These are phyloP conservation scores for Puccinellia tenuiflora DNA, from an alignment of 176 grass and related monocot species.

Conservation along the genomic window DNA sequence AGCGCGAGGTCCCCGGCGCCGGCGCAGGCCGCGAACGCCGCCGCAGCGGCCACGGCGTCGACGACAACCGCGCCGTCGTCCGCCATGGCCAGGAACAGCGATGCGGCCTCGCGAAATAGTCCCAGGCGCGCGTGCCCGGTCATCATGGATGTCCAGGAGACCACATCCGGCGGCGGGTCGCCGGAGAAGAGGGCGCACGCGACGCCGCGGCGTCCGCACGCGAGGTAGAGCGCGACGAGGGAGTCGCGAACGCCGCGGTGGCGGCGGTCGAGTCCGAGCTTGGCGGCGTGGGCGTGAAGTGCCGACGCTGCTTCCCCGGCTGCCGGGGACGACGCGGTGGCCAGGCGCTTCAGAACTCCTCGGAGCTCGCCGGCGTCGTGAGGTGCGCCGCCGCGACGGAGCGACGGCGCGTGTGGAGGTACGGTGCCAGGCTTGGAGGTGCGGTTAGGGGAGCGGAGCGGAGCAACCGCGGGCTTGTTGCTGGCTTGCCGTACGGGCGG, in stretches of 20 bases:
- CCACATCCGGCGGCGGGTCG: constrained; percentile 12
- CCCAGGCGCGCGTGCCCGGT: constrained; percentile 20
- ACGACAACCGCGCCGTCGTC: not conserved
- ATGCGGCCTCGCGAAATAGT: not conserved
- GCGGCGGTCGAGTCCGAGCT: not conserved
- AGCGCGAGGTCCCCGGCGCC: constrained; percentile 29
- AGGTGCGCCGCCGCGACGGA: not conserved
- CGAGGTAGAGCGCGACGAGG: not conserved
- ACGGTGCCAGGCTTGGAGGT: not conserved
- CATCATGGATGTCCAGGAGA: constrained; percentile 52
- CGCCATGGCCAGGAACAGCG: constrained; percentile 29
- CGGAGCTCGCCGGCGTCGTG: not conserved
- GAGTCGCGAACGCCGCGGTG: not conserved
- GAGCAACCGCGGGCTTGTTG: not conserved
- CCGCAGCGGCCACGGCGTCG: constrained; percentile 20
- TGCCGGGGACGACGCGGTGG: not conserved
- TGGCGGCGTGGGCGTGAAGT: not conserved
- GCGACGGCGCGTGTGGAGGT: not conserved
- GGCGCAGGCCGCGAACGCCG: constrained; percentile 56
- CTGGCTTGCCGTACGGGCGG: not conserved
- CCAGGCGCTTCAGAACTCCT: not conserved
- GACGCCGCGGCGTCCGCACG: not conserved
- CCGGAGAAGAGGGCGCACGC: not conserved
- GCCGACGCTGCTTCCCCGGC: not conserved
- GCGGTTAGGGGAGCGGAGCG: not conserved